Evolutionary conservation across 2,329 filamentous ascomycete species (phyloP).

Genomic region (Dothidotthia symphoricarpi): DNA sequence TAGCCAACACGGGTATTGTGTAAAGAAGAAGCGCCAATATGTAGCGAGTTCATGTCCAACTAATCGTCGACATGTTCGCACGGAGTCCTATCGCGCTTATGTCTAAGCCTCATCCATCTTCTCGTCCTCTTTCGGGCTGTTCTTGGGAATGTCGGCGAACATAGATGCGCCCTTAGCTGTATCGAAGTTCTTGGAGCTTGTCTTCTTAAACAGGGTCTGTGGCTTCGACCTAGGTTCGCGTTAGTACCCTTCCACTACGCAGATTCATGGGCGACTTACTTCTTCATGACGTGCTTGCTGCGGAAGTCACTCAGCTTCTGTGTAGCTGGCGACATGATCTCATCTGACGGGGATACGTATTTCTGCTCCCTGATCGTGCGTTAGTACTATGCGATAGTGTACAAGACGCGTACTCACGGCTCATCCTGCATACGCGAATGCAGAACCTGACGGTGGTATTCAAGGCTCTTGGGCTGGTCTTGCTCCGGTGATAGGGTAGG

Average conservation of each 20-base stretch:
- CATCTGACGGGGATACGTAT: conserved; percentile 82
- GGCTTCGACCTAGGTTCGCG: conserved; percentile 35
- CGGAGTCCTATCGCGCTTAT: conserved; percentile 2
- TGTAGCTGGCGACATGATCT: conserved; percentile 82
- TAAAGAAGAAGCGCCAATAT: conserved; percentile 7
- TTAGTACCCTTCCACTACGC: conserved; percentile 11
- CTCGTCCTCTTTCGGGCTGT: conserved; percentile 8
- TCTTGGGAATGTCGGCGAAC: conserved; percentile 41
- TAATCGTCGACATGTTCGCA: conserved; percentile 3
- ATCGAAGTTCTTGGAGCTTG: conserved; percentile 43
- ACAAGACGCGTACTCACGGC: conserved; percentile 52
- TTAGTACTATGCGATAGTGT: conserved; percentile 14
- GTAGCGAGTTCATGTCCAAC: neutral
- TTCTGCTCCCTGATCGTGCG: conserved; percentile 46
- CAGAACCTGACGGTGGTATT: conserved; percentile 74
- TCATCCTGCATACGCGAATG: conserved; percentile 68
- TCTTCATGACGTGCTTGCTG: conserved; percentile 78
- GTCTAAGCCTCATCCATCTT: conserved; percentile 5
- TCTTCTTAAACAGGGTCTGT: conserved; percentile 44
- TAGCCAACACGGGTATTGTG: conserved; percentile 7
- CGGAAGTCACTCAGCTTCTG: conserved; percentile 79
- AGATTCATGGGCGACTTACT: conserved; percentile 29
- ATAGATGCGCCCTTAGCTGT: conserved; percentile 34
- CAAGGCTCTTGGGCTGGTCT: conserved; percentile 53
- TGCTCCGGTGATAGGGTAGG: conserved; percentile 23